A percentile compares a stretch with the other conserved stretches of the same genome.
These are phyloP conservation scores for Aspergillus pseudoterreus DNA, from an alignment of 2,329 filamentous ascomycete genomes.

Conservation along the genomic window DNA sequence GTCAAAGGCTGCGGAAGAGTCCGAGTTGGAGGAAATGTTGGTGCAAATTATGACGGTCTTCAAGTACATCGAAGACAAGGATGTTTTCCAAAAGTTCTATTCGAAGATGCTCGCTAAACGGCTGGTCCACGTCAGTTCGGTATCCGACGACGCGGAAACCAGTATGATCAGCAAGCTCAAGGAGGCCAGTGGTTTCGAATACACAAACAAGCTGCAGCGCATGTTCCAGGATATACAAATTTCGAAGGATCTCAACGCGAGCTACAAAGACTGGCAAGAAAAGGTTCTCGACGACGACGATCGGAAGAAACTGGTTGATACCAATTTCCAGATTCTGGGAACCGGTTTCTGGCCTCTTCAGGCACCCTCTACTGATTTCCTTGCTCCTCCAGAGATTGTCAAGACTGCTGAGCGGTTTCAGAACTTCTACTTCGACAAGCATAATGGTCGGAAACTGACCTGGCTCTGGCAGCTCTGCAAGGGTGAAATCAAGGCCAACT, in stretches of 20 bases:
- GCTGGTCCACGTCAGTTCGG: slow-evolving; percentile 89
- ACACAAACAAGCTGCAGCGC: slow-evolving; percentile 97
- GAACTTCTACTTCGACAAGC: slow-evolving; percentile 92
- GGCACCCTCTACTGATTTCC: slow-evolving; percentile 82
- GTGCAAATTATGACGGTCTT: slow-evolving; percentile 98
- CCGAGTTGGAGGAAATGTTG: slow-evolving; percentile 83
- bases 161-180: slow-evolving; percentile 99
- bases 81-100: slow-evolving; percentile 99
- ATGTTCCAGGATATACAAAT: slow-evolving; percentile 99
- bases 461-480: slow-evolving; percentile 99
- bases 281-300: slow-evolving; percentile 62
- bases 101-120: slow-evolving; percentile 94
- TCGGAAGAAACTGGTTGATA: slow-evolving; percentile 70
- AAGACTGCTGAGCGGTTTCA: slow-evolving; percentile 86
- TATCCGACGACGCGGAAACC: slow-evolving; percentile 94
- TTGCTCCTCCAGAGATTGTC: slow-evolving; percentile 77
- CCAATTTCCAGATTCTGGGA: slow-evolving; percentile 86
- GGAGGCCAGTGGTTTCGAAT: slow-evolving; percentile 97
- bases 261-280: slow-evolving; percentile 75
- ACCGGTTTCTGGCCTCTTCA: slow-evolving; percentile 96
- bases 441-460: slow-evolving; percentile 91
- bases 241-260: slow-evolving; percentile 90
- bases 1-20: slow-evolving; percentile 86
- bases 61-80: slow-evolving; percentile 99
- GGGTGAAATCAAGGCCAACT: slow-evolving; percentile 91